Percentiles rank a stretch among this genome's conserved stretches.
phyloP scores from a whole-genome alignment of 2,329 filamentous ascomycete genomes.

The Clonostachys chloroleuca region DNA sequence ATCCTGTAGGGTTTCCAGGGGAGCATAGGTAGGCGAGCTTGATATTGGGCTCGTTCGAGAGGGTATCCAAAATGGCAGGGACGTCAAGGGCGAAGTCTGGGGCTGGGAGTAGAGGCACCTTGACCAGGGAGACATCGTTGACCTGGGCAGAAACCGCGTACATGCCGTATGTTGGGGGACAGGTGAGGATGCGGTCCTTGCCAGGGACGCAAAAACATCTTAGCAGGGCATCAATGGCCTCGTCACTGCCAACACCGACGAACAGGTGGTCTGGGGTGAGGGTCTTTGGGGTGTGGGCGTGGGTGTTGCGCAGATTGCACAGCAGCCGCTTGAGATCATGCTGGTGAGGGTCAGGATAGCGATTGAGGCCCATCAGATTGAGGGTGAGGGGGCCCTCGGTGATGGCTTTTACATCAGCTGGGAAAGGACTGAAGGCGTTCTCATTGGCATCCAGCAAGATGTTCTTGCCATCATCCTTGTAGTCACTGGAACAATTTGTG shows the following conservation, averaged over 20 bases:
- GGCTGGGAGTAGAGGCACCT: slow-evolving; percentile 72
- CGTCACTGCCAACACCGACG: slow-evolving; percentile 92
- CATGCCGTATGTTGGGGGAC: slow-evolving; percentile 98
- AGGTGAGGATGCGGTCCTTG: slow-evolving; percentile 86
- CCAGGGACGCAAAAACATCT: slow-evolving; percentile 90
- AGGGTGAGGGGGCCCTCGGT: slow-evolving; percentile 26
- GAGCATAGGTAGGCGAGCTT: slow-evolving; percentile 93
- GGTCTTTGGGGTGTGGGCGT: slow-evolving; percentile 69
- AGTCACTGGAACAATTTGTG: slow-evolving; percentile 60
- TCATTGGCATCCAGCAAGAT: slow-evolving; percentile 97
- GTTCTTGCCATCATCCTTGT: slow-evolving; percentile 97
- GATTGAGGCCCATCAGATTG: slow-evolving; percentile 78
- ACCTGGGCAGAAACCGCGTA: slow-evolving; percentile 91
- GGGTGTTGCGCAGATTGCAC: slow-evolving; percentile 82
- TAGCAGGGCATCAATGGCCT: slow-evolving; percentile 91
- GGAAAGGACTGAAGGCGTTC: slow-evolving; percentile 82
- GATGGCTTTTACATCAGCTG: slow-evolving; percentile 14
- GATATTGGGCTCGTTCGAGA: slow-evolving; percentile 59
- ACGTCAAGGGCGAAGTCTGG: slow-evolving; percentile 73
- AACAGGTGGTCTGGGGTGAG: slow-evolving; percentile 83
- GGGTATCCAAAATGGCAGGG: slow-evolving; percentile 58
- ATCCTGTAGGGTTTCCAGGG: slow-evolving; percentile 89
- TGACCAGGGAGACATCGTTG: slow-evolving; percentile 84
- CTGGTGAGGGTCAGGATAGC: slow-evolving; percentile 97
- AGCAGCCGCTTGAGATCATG: slow-evolving; percentile 78